Percentiles rank a stretch among this genome's conserved stretches.
Conservation (phyloP, 106 monocot species). For the Acanthochlamys bracteata region DNA sequence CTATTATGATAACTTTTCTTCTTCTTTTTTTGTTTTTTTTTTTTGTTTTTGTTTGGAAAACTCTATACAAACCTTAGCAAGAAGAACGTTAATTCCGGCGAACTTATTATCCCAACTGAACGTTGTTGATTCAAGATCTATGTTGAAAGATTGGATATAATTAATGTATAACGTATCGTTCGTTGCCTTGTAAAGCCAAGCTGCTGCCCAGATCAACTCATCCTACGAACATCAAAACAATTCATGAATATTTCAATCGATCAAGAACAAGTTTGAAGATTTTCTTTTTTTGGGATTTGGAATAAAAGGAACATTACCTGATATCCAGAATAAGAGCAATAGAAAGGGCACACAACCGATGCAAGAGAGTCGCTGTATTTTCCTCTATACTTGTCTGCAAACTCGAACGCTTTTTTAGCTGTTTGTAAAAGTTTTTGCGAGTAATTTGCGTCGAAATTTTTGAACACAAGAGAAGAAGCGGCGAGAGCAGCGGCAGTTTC, state of each 20-base stretch:
- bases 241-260: neutral
- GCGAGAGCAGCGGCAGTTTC: slow-evolving; percentile 68
- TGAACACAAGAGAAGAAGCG: slow-evolving; percentile 28
- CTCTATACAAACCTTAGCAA: slow-evolving; percentile 38
- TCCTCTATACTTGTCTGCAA: slow-evolving; percentile 35
- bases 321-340: slow-evolving; percentile 44
- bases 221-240: slow-evolving; percentile 26
- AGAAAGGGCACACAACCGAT: slow-evolving; percentile 28
- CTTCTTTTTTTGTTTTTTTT: no score
- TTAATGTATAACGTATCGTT: slow-evolving; percentile 28
- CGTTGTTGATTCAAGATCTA: slow-evolving; percentile 16
- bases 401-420: slow-evolving; percentile 31
- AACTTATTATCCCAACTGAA: slow-evolving; percentile 59
- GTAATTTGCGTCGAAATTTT: slow-evolving; percentile 16
- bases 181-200: slow-evolving; percentile 68
- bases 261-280: neutral
- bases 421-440: slow-evolving; percentile 21
- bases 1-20: no score
- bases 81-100: slow-evolving; percentile 30
- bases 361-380: slow-evolving; percentile 32
- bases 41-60: no score
- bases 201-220: slow-evolving; percentile 67
- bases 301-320: slow-evolving; percentile 11
- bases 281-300: neutral
- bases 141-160: slow-evolving; percentile 16